A percentile compares a stretch with the other conserved stretches of the same genome.
Evolutionary conservation across 306 rosid species (phyloP).

Genomic region (Mimosa bimucronata): DNA sequence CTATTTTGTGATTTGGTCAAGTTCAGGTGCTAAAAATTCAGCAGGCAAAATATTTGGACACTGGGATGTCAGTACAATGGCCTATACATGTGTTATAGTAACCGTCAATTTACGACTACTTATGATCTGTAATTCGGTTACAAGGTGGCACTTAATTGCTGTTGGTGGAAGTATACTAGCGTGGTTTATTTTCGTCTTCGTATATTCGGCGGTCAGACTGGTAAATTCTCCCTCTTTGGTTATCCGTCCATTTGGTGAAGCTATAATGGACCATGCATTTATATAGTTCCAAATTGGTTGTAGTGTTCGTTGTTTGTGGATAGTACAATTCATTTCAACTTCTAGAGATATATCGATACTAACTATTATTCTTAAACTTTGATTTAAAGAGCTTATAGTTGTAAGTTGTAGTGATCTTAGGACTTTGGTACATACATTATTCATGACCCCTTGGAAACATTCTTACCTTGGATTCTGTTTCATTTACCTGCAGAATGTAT

Average conservation of each 20-base stretch:
- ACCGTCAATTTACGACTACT: slow-evolving; percentile 88
- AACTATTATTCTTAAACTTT: background rate
- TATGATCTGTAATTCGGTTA: slow-evolving; percentile 83
- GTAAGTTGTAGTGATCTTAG: no score
- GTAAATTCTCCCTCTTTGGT: slow-evolving; percentile 45
- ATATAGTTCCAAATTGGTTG: background rate
- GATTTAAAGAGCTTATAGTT: no score
- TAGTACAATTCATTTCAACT: background rate
- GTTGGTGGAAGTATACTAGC: slow-evolving; percentile 95
- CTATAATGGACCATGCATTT: background rate
- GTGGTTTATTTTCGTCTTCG: slow-evolving; percentile 80
- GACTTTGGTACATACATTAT: background rate
- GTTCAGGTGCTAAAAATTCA: slow-evolving; percentile 59
- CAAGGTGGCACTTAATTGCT: slow-evolving; percentile 88
- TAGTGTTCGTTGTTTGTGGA: background rate
- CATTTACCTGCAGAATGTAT: slow-evolving; percentile 67
- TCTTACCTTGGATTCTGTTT: slow-evolving; percentile 28
- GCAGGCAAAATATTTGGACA: slow-evolving; percentile 80
- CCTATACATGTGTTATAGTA: slow-evolving; percentile 85
- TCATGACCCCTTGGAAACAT: slow-evolving; percentile 4
- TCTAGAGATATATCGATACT: background rate
- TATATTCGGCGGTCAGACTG: slow-evolving; percentile 76
- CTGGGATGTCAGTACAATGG: slow-evolving; percentile 97
- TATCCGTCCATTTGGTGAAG: slow-evolving; percentile 10
- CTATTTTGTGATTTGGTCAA: slow-evolving; percentile 63